Evolutionary conservation across 257 asterid genomes (phyloP).

Genomic region (Craterostigma plantagineum): DNA sequence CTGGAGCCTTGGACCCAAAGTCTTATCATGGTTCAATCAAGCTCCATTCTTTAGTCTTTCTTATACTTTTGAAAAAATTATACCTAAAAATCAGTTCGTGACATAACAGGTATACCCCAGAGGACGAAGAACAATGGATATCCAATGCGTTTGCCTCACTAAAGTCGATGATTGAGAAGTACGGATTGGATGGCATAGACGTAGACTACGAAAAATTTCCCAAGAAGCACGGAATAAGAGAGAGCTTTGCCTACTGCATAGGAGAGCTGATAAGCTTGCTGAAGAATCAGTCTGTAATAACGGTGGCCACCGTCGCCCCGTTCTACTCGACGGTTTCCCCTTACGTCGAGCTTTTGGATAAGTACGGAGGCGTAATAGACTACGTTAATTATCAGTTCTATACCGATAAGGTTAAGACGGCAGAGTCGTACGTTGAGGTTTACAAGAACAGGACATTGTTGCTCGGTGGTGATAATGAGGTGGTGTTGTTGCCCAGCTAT

Average conservation of each 20-base stretch:
- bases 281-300: conserved; percentile 39
- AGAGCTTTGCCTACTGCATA: conserved; percentile 40
- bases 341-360: conserved; percentile 21
- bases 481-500: conserved; percentile 31
- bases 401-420: conserved; percentile 31
- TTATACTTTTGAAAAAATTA: no score
- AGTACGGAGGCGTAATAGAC: conserved; percentile 27
- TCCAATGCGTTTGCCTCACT: conserved; percentile 46
- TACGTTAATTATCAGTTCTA: conserved; percentile 60
- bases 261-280: conserved; percentile 37
- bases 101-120: conserved; percentile 11
- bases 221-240: conserved; percentile 9
- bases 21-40: conserved; percentile 37
- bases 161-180: conserved; percentile 21
- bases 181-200: conserved; percentile 52
- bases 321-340: conserved; percentile 28
- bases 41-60: no score
- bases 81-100: no score
- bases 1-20: conserved; percentile 35
- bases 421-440: conserved; percentile 23
- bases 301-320: conserved; percentile 51
- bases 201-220: conserved; percentile 50
- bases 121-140: conserved; percentile 24
- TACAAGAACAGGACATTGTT: conserved; percentile 20
- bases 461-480: conserved; percentile 21